A percentile compares a stretch with the other conserved stretches of the same genome.
Conservation (phyloP, 2,329 filamentous ascomycete species). For the Cladosporium sp. region DNA sequence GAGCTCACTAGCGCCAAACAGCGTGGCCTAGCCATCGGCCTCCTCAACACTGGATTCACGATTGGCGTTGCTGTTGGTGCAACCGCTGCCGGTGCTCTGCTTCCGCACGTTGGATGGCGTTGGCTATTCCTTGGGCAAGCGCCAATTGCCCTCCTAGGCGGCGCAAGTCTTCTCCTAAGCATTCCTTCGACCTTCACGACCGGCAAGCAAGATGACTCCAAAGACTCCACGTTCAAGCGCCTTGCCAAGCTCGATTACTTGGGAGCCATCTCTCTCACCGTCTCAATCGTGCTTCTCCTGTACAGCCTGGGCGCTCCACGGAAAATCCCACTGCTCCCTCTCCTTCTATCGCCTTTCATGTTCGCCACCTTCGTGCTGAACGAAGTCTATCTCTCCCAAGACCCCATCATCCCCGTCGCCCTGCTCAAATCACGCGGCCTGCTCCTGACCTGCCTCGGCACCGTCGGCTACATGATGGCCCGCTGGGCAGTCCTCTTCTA, state of each 20-base stretch:
- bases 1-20: conserved; percentile 62
- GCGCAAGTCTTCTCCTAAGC: conserved; percentile 56
- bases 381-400: conserved; percentile 56
- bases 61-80: conserved; percentile 65
- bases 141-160: conserved; percentile 57
- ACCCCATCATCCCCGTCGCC: conserved; percentile 69
- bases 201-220: conserved; percentile 29
- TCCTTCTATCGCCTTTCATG: conserved; percentile 53
- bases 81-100: conserved; percentile 60
- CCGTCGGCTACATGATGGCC: conserved; percentile 71
- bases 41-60: conserved; percentile 68
- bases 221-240: conserved; percentile 42
- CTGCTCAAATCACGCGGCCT: conserved; percentile 65
- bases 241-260: conserved; percentile 67
- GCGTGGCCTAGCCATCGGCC: conserved; percentile 66
- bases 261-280: conserved; percentile 58
- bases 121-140: conserved; percentile 67
- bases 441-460: conserved; percentile 65
- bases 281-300: conserved; percentile 65
- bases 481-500: conserved; percentile 80
- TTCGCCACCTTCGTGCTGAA: conserved; percentile 55
- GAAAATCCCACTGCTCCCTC: conserved; percentile 52
- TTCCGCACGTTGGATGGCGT: conserved; percentile 63
- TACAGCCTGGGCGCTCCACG: conserved; percentile 60
- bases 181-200: conserved; percentile 47